Conservation (phyloP, 2,329 filamentous ascomycete species). For the Blastomyces gilchristii region DNA sequence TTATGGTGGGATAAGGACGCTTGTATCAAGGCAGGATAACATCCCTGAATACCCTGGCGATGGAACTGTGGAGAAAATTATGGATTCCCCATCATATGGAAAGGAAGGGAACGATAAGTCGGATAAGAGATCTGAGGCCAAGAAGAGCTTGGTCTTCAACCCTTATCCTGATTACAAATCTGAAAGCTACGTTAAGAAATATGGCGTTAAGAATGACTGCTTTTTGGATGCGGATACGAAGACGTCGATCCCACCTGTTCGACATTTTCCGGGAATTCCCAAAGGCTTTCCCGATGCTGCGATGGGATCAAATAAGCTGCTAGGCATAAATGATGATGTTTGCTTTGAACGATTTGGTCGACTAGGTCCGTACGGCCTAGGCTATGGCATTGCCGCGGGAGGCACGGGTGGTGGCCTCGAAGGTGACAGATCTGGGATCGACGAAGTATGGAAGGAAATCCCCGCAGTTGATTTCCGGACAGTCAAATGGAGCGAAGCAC, state of each 20-base stretch:
- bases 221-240: conserved; percentile 62
- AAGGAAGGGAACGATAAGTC: conserved; percentile 21
- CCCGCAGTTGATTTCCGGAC: conserved; percentile 66
- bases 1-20: conserved; percentile 70
- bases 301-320: conserved; percentile 73
- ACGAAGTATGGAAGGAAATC: conserved; percentile 62
- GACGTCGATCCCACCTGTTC: conserved; percentile 57
- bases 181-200: conserved; percentile 45
- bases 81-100: conserved; percentile 29
- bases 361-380: conserved; percentile 79
- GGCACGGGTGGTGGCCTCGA: conserved; percentile 78
- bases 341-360: conserved; percentile 90
- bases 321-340: conserved; percentile 70
- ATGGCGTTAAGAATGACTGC: conserved; percentile 59
- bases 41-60: conserved; percentile 71
- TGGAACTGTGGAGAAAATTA: conserved; percentile 36
- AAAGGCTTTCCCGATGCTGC: conserved; percentile 74
- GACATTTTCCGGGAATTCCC: conserved; percentile 67
- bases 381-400: conserved; percentile 68
- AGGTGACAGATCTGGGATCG: conserved; percentile 70
- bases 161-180: conserved; percentile 59
- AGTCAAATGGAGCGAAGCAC: conserved; percentile 68
- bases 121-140: conserved; percentile 2
- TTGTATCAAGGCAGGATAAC: conserved; percentile 58
- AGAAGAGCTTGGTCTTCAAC: conserved; percentile 44